Evolutionary conservation across 305 asterid genomes (phyloP).

Genomic region (Fraxinus ornus): DNA sequence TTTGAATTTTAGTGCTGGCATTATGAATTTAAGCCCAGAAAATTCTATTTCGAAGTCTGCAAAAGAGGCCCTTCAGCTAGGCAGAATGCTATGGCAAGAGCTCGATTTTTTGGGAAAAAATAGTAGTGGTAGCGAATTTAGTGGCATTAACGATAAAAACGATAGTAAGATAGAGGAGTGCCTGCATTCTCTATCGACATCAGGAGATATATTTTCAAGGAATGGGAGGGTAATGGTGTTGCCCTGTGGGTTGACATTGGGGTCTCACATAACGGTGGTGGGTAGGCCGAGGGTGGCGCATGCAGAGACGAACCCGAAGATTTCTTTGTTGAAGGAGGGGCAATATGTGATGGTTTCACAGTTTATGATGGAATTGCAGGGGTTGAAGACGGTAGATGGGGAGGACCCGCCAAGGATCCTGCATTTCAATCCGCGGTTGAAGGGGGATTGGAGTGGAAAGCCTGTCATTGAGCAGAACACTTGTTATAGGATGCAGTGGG

Average conservation of each 20-base stretch:
- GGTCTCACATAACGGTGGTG: constrained; percentile 79
- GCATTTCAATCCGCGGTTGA: constrained; percentile 81
- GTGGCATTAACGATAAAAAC: background rate
- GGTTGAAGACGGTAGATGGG: constrained; percentile 83
- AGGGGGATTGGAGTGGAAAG: constrained; percentile 95
- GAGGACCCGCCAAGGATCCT: constrained; percentile 93
- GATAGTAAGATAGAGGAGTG: constrained; percentile 43
- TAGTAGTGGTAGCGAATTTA: constrained; percentile 10
- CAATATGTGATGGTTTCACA: constrained; percentile 91
- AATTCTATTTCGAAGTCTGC: constrained; percentile 63
- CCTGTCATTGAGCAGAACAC: constrained; percentile 93
- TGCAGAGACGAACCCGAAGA: constrained; percentile 70
- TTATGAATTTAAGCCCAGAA: constrained; percentile 36
- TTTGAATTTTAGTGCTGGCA: constrained; percentile 57
- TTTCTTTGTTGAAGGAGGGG: constrained; percentile 68
- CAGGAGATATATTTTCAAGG: constrained; percentile 52
- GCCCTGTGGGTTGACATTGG: constrained; percentile 92
- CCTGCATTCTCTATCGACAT: constrained; percentile 59
- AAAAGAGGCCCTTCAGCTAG: constrained; percentile 64
- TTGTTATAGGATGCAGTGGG: constrained; percentile 98
- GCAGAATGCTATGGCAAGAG: constrained; percentile 69
- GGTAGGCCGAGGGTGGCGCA: constrained; percentile 81
- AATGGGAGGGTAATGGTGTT: constrained; percentile 59
- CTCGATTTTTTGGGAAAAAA: constrained; percentile 42
- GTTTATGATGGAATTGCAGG: constrained; percentile 92